These are phyloP conservation scores for Saturnispora quitensis DNA, from an alignment of 805 yeast species.

Conservation along the genomic window DNA sequence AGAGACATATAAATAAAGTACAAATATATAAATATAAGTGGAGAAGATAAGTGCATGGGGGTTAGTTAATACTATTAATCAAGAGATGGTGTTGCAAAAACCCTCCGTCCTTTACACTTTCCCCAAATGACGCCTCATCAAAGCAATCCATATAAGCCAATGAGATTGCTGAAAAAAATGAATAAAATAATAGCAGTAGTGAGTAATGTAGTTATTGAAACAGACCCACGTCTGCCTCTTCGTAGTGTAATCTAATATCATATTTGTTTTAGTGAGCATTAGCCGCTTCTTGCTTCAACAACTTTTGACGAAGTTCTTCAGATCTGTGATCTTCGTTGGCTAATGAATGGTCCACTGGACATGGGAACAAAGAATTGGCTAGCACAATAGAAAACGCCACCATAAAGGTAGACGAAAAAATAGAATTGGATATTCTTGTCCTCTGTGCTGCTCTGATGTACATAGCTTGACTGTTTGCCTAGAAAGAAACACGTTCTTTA, in stretches of 20 bases:
- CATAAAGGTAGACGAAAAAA: conserved; percentile 67
- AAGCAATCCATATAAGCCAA: background rate
- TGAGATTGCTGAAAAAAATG: background rate
- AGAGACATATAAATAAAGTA: background rate
- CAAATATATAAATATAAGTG: background rate
- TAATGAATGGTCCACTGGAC: conserved; percentile 38
- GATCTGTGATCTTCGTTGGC: conserved; percentile 25
- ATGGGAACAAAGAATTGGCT: conserved; percentile 28
- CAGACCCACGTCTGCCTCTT: conserved; percentile 10
- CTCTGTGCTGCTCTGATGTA: conserved; percentile 47
- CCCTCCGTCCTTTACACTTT: background rate
- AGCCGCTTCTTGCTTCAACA: background rate
- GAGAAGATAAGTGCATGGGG: background rate
- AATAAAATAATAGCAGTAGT: background rate
- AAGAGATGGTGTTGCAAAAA: background rate
- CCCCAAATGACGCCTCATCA: background rate
- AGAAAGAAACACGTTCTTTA: background rate
- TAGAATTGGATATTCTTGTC: conserved; percentile 48
- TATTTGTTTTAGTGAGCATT: background rate
- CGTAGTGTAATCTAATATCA: background rate
- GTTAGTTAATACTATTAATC: background rate
- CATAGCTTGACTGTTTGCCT: background rate
- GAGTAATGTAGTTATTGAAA: background rate
- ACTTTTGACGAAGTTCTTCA: conserved; percentile 5
- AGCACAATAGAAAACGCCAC: conserved; percentile 48